A percentile compares a stretch with the other conserved stretches of the same genome.
These are phyloP conservation scores for Stephania japonica DNA, from an alignment of 164 flowering plant genomes.

Conservation along the genomic window DNA sequence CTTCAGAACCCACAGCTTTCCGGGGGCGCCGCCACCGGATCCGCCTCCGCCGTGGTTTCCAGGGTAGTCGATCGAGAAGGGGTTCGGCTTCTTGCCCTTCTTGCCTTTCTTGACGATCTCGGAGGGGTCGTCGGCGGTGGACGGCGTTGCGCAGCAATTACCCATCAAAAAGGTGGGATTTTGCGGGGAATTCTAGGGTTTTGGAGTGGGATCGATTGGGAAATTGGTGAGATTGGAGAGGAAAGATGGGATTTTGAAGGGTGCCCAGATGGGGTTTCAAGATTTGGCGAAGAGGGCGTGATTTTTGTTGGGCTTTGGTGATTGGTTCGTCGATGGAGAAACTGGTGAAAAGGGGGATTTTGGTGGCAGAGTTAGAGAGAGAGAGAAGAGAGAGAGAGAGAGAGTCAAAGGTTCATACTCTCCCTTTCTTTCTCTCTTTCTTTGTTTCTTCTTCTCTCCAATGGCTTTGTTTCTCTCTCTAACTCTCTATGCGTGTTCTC, in stretches of 20 bases:
- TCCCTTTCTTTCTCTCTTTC: conserved; percentile 17
- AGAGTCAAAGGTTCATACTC: conserved; percentile 31
- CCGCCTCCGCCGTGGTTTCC: conserved; percentile 18
- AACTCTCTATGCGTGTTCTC: background rate
- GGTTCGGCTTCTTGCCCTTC: conserved; percentile 49
- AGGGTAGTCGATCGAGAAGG: conserved; percentile 48
- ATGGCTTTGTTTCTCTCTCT: background rate
- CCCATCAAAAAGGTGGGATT: conserved; percentile 43
- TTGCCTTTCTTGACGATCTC: conserved; percentile 24
- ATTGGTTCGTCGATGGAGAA: background rate
- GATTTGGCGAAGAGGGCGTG: background rate
- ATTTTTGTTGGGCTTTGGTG: background rate
- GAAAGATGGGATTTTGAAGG: background rate
- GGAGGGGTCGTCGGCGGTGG: conserved; percentile 7
- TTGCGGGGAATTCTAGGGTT: background rate
- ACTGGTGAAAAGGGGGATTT: conserved; percentile 2
- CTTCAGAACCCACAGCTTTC: conserved; percentile 45
- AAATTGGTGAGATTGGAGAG: no score
- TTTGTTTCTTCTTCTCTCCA: background rate
- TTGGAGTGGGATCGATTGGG: no score
- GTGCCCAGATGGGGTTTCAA: background rate
- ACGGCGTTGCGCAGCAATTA: conserved; percentile 61
- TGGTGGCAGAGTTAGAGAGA: background rate
- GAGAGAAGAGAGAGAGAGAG: background rate
- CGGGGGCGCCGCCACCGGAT: conserved; percentile 15